Evolutionary conservation across 2,329 filamentous ascomycete genomes (phyloP).

Genomic region (Geosmithia flava): DNA sequence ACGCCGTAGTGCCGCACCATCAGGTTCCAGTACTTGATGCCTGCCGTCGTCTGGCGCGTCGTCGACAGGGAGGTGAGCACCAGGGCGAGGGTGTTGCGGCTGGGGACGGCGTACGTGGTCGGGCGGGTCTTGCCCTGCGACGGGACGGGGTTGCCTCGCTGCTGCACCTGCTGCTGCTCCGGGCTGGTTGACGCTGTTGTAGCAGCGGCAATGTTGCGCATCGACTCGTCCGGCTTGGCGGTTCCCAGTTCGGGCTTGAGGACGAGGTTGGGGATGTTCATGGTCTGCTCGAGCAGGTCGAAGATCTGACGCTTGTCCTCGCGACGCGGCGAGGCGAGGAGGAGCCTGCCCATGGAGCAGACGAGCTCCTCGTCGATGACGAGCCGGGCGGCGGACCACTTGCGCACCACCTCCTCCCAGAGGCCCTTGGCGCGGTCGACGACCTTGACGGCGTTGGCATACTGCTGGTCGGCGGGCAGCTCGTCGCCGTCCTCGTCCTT

Average conservation of each 20-base stretch:
- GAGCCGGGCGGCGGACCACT: constrained; percentile 62
- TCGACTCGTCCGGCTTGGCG: constrained; percentile 7
- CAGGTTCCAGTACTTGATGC: constrained; percentile 66
- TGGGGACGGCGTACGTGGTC: constrained; percentile 25
- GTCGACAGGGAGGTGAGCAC: constrained; percentile 52
- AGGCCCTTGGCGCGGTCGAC: constrained; percentile 58
- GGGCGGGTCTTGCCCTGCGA: neutral
- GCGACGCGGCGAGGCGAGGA: constrained; percentile 49
- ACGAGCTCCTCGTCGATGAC: constrained; percentile 68
- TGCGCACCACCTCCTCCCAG: constrained; percentile 69
- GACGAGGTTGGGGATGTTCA: constrained; percentile 53
- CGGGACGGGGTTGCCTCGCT: no score
- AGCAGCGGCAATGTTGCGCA: constrained; percentile 8
- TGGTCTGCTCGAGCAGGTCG: constrained; percentile 67
- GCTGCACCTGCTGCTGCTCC: no score
- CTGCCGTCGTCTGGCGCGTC: constrained; percentile 47
- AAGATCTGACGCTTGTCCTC: constrained; percentile 61
- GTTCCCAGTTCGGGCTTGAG: constrained; percentile 13
- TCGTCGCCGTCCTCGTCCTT: constrained; percentile 9
- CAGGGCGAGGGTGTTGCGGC: constrained; percentile 52
- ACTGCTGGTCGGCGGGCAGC: constrained; percentile 15
- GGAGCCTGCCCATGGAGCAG: constrained; percentile 65
- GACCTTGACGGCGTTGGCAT: constrained; percentile 25
- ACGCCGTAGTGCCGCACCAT: constrained; percentile 52
- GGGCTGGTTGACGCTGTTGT: neutral